Evolutionary conservation across 2,329 filamentous ascomycete genomes (phyloP).

Genomic region (Diaporthe capsici): DNA sequence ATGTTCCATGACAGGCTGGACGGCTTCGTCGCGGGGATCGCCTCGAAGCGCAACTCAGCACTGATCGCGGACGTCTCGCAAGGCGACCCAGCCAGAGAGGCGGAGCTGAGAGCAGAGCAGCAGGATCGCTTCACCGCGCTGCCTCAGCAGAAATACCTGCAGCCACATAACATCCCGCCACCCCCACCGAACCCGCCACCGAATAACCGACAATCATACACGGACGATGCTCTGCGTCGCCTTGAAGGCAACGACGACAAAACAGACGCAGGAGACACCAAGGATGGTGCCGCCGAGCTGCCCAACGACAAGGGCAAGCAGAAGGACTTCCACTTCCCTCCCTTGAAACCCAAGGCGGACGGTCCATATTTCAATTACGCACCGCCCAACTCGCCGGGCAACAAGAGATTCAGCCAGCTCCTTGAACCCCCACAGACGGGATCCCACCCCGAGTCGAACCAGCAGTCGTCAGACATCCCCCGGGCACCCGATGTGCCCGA

Average conservation of each 20-base stretch:
- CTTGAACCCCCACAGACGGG: constrained; percentile 43
- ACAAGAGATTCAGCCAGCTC: constrained; percentile 50
- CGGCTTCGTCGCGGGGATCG: constrained; percentile 88
- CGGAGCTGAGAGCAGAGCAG: constrained; percentile 83
- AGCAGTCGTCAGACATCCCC: constrained; percentile 28
- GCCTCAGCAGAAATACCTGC: constrained; percentile 76
- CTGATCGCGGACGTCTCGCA: constrained; percentile 86
- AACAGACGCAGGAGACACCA: constrained; percentile 55
- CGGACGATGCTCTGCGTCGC: constrained; percentile 63
- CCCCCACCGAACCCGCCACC: constrained; percentile 47
- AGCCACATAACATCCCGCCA: constrained; percentile 62
- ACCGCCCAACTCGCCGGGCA: constrained; percentile 61
- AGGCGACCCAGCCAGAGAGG: constrained; percentile 83
- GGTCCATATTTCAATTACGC: constrained; percentile 72
- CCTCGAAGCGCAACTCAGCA: constrained; percentile 87
- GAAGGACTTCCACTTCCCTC: constrained; percentile 72
- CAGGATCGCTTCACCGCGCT: constrained; percentile 88
- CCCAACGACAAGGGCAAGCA: constrained; percentile 53
- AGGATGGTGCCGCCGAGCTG: constrained; percentile 45
- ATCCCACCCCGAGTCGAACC: constrained; percentile 32
- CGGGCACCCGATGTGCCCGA: constrained; percentile 61
- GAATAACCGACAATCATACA: constrained; percentile 45
- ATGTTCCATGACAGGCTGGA: constrained; percentile 89
- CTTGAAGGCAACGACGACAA: constrained; percentile 65
- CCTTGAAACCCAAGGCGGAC: constrained; percentile 62